Base-by-base conservation (phyloP, 1,284 basidiomycete genomes). In the Ustilago crameri region DNA sequence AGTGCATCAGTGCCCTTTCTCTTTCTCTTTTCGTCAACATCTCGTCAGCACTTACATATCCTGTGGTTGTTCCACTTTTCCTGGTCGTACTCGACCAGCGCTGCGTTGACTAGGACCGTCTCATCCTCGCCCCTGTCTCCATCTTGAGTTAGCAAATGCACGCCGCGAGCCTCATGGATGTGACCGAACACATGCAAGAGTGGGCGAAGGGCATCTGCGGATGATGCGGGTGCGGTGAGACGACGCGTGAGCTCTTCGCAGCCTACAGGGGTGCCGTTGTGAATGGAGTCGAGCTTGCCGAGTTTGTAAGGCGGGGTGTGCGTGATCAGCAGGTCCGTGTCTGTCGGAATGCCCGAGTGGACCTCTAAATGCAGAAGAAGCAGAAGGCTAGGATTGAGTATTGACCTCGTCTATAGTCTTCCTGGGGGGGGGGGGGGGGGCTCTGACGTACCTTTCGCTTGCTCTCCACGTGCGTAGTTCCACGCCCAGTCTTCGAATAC, bases 401-500 rank as follows among this genome's bases (percentile, higher is more conserved):
- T n/a, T 17, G 9, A n/a, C 14, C n/a, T n/a, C n/a, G n/a, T n/a
- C n/a, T n/a, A n/a, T n/a, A 17, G 35, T 8, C n/a, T 9, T 5
- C 35, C 5, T 9, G 35, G 22, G 22, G 18, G 14, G 46, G 35
- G 32, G 18, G 32, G 18, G 32, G 23, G 34, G 20, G n/a, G n/a
- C n/a, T n/a, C n/a, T 5, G 3, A 48, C 47, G 5, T 24, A 48
- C 47, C 34, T 18, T 26, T 49, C 0, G 61, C 61, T 34, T 64
- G 32, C 3, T 30, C 42, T 4, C 61, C 61, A 10, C 54, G 45
- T 1, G 32, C 18, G 45, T 76, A 71, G 60, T 76, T 76, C 71
- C 71, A 76, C 3, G 74, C 74, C 74, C 74, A 76, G 30, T 49
- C 35, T 30, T 58, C 66, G 46, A 70, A 74, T 5, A 43, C 55